Evolutionary conservation across 2,329 filamentous ascomycete genomes (phyloP), one percentile per base, ranked within the genome.

Genomic region (Fusarium anthophilum): DNA sequence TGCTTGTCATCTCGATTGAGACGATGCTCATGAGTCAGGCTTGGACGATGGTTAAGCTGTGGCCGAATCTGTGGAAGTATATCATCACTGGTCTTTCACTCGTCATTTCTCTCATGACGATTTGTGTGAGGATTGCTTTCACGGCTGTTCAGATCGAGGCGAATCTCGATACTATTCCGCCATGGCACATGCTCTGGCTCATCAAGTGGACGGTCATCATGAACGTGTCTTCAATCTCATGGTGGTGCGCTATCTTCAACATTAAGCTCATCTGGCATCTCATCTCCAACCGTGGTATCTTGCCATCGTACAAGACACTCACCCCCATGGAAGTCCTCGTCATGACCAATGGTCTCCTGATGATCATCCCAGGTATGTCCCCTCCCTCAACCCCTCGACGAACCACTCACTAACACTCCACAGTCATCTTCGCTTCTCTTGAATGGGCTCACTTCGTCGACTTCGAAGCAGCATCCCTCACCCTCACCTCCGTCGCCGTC

Each of bases 241-340:
- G 87, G 84, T 90, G 88, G 81, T 89, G 87, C 75, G 85, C 86
- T 44, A 74, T 90, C 41, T 90, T 90, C 81, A 88, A 88, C 76
- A 72, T 83, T 63, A 86, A 88, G 63, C 81, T 90, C 15, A 78
- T 86, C 56, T 74, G 81, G 26, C 88, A 90, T 75, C 82, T 90
- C 68, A 78, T 83, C 48, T 77, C 80, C 14, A 87, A 86, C 71
- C 82, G 87, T 32, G 85, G 84, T 53, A 78, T 90, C 12, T 81
- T 90, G 3, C 84, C 84, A 2, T 80, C 80, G 2, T 79, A 83
- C 8, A 81, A 81, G 55, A 80, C 83, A 0, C 76, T 90, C 44
- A 86, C 80, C 1, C 84, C 87, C 10, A 86, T 90, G 82, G 88
- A 90, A 73, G 84, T 88, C 13, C 81, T 90, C 30, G 83, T 89